Evolutionary conservation across 2,329 filamentous ascomycete species (phyloP), one percentile per base, ranked within the genome.

Genomic region (Aureobasidium sp.): DNA sequence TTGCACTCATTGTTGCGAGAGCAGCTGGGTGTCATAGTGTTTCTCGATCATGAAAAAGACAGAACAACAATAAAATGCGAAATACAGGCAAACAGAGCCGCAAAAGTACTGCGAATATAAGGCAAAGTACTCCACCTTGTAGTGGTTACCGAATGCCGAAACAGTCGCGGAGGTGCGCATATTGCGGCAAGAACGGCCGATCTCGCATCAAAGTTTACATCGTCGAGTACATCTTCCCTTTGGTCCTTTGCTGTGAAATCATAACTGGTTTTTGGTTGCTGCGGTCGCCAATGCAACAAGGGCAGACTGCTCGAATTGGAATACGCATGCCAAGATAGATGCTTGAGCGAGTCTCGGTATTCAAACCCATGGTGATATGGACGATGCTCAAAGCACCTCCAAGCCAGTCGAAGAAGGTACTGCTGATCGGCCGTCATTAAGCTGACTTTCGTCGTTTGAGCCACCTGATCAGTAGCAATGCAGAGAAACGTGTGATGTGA

Each of bases 71-170:
- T n/a, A 7, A 25, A 5, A 27, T 21, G 13, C 3, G 10, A 42
- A 30, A 42, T 41, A 32, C 11, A 54, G 30, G 30, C 30, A 25
- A 47, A 36, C 5, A 27, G 30, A 57, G 51, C 37, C 27, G 39
- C 37, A 34, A 32, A 44, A 55, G 37, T 21, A 42, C 34, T 21
- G 21, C 11, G 51, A 10, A 32, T 21, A 21, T 9, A 36, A 29
- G 16, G 21, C 21, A 57, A 21, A 39, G 10, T 48, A 48, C 54
- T 58, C 54, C 54, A 47, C 54, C 39, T 57, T n/a, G 25, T 44
- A 21, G 16, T 48, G 42, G 21, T 58, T 58, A 16, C 54, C 54
- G 54, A 58, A 44, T 58, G 30, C 54, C 54, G 54, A 58, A 48
- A 30, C 13, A 37, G 54, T 58, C 42, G 21, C 30, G 32, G 25